These are phyloP conservation scores for Ogataea naganishii DNA, from an alignment of 805 yeast genomes.

Conservation along the genomic window DNA sequence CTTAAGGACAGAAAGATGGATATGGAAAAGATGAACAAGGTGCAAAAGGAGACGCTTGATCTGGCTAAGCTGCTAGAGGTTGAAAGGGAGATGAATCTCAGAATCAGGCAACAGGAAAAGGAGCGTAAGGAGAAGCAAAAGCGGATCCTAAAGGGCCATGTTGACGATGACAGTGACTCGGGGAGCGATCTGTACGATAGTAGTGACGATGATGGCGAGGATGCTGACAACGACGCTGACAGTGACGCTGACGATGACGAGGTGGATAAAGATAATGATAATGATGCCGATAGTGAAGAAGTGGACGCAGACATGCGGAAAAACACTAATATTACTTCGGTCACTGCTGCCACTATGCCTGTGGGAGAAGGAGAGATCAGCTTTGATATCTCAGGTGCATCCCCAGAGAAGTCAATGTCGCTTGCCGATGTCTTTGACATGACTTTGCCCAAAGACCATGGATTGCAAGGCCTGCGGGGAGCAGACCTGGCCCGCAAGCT, in stretches of 20 bases:
- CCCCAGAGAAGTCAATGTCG: conserved; percentile 12
- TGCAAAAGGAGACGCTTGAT: conserved; percentile 6
- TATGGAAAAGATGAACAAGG: conserved; percentile 4
- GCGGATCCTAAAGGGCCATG: conserved; percentile 9
- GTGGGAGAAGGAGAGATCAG: conserved; percentile 6
- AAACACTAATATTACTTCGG: too few species aligned
- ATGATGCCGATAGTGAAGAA: conserved; percentile 1
- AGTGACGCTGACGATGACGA: conserved; percentile 12
- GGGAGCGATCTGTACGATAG: conserved; percentile 7
- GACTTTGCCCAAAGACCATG: conserved; percentile 12
- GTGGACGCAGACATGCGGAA: too few species aligned
- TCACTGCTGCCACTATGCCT: too few species aligned
- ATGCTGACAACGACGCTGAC: conserved; percentile 15
- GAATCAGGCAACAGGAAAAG: conserved; percentile 5
- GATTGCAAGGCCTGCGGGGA: conserved; percentile 12
- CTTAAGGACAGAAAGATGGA: conserved; percentile 3
- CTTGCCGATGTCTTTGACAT: conserved; percentile 17
- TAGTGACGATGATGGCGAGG: conserved; percentile 23
- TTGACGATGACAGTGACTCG: conserved; percentile 12
- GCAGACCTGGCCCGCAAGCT: conserved; percentile 11
- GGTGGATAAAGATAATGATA: not conserved
- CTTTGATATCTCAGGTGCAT: conserved; percentile 8
- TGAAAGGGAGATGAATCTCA: conserved; percentile 10
- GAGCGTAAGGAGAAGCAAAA: conserved; percentile 8
- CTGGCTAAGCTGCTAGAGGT: conserved; percentile 15